A percentile compares a stretch with the other conserved stretches of the same genome.
These are phyloP conservation scores for Ricinus communis DNA, from an alignment of 345 rosid species.

Conservation along the genomic window DNA sequence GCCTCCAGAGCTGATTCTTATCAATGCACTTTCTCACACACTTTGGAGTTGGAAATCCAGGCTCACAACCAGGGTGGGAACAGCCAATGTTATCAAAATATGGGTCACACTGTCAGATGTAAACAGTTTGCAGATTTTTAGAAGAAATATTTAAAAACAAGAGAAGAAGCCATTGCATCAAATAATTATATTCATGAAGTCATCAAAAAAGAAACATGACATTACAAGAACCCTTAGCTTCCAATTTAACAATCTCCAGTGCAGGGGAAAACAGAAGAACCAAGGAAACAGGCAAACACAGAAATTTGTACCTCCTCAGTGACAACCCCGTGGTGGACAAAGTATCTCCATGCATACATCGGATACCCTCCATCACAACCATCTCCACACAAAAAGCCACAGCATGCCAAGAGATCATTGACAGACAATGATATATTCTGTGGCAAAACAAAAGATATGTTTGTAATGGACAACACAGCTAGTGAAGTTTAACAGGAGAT, in stretches of 20 bases:
- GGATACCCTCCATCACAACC: conserved; percentile 96
- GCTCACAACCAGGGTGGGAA: conserved; percentile 98
- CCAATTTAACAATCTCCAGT: no score
- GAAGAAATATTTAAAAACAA: conserved; percentile 8
- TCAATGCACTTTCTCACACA: conserved; percentile 71
- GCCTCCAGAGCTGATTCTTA: conserved; percentile 66
- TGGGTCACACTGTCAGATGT: conserved; percentile 71
- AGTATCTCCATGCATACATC: conserved; percentile 80
- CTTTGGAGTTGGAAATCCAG: conserved; percentile 76
- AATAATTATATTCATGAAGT: neutral
- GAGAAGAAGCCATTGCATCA: conserved; percentile 13
- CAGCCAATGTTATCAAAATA: conserved; percentile 86
- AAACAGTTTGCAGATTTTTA: neutral
- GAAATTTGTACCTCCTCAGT: conserved; percentile 69
- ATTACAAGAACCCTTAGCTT: neutral
- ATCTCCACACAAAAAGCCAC: conserved; percentile 85
- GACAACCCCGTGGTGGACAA: conserved; percentile 73
- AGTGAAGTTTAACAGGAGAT: conserved; percentile 6
- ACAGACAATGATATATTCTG: conserved; percentile 84
- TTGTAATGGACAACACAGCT: conserved; percentile 1
- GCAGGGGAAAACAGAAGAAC: neutral
- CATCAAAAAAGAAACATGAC: neutral
- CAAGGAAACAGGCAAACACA: neutral
- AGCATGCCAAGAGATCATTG: conserved; percentile 90
- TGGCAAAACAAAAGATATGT: conserved; percentile 14